Evolutionary conservation across 805 yeast species (phyloP), one percentile per base, ranked within the genome.

Genomic region (Kazachstania psychrophila): DNA sequence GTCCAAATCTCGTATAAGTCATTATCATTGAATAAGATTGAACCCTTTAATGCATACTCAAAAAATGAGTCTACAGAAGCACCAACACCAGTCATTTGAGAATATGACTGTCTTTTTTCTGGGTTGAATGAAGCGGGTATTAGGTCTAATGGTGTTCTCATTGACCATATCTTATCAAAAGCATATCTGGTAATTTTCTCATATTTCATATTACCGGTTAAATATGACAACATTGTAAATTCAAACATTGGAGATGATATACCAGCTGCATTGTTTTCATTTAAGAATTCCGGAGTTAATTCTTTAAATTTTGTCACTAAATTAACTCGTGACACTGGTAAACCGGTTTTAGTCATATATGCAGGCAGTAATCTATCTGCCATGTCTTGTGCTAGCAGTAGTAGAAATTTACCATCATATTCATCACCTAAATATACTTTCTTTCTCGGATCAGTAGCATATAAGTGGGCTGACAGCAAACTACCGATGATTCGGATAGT

Each of bases 1-100:
- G 65, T 52, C 84, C 88, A 87, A 40, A 86, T 68, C 2, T 62
- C 51, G 26, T 54, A 51, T 26, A 75, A 60, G 10, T 66, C 62
- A 11, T 64, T 63, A 46, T 80, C 82, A 51, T 82, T 75, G 41
- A 87, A 85, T 11, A 88, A 52, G 9, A 88, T 70, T 2, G 87
- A 65, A 15, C 78, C 76, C 53, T 88, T 88, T 28, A 85, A 66
- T 0, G 95, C 82, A 58, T 87, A 84, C 52, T 88, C 97, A 54
- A 79, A 88, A 51, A 84, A 84, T 0, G 95, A 85, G 58, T 88
- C 97, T 12, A 85, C 73, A 2, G 94, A 81, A 0, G 96, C 96
- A 2, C 97, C 96, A 8, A 83, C 69, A 0, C 96, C 95, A 0
- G 92, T 74, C 28, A 76, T 59, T 0, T 69, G 54, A 38, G 79